These are phyloP conservation scores for Russula sp. DNA, from an alignment of 768 basidiomycete species.

Conservation along the genomic window DNA sequence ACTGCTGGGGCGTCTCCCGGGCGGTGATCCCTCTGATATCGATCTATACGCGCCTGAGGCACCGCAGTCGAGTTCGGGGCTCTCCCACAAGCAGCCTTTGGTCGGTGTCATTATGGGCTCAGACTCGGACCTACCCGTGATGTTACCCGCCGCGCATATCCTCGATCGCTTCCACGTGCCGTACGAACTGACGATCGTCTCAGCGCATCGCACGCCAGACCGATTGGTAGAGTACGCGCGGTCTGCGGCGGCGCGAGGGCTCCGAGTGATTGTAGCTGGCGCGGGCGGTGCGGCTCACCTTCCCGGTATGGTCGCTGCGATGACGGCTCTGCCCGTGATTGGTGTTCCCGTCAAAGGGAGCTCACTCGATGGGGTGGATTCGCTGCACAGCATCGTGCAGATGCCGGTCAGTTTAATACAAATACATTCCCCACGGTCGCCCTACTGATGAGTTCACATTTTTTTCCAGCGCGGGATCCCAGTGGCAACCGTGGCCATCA, in stretches of 20 bases:
- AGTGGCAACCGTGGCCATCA: constrained; percentile 96
- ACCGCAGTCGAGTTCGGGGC: constrained; percentile 46
- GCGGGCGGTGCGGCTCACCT: constrained; percentile 99
- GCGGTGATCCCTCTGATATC: constrained; percentile 45
- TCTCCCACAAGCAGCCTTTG: constrained; percentile 67
- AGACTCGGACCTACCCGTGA: constrained; percentile 93
- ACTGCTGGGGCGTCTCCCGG: constrained; percentile 66
- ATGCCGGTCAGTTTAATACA: constrained; percentile 78
- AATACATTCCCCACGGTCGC: constrained; percentile 3
- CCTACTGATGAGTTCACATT: constrained; percentile 10
- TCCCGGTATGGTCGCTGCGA: constrained; percentile 96
- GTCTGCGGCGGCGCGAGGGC: constrained; percentile 61
- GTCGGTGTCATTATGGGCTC: constrained; percentile 98
- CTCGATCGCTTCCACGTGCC: constrained; percentile 80
- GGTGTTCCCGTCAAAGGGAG: constrained; percentile 98
- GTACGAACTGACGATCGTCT: constrained; percentile 93
- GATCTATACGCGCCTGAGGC: constrained; percentile 51
- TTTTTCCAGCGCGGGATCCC: constrained; percentile 84
- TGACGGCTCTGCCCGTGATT: constrained; percentile 89
- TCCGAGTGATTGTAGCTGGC: constrained; percentile 83
- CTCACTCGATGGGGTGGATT: constrained; percentile 91
- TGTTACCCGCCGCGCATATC: constrained; percentile 84
- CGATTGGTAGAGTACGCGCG: constrained; percentile 80
- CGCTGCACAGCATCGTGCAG: constrained; percentile 96
- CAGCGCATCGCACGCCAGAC: constrained; percentile 92